phyloP scores from a whole-genome alignment of 75 land plant genomes.

The Picea sitchensis region DNA sequence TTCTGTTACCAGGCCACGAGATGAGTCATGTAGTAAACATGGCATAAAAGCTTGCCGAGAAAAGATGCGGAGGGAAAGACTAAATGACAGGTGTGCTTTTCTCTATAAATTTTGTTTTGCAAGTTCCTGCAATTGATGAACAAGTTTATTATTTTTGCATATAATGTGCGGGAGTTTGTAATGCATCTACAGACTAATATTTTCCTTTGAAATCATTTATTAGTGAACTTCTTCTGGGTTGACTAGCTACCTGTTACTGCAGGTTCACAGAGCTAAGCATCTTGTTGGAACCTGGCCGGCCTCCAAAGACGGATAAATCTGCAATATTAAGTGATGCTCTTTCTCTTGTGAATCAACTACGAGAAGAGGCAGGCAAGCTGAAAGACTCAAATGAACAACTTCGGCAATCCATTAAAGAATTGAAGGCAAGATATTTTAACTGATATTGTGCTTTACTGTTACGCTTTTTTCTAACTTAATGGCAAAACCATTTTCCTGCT shows the following conservation, averaged over 20 bases:
- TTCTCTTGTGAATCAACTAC: conserved; percentile 55
- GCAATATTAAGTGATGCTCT: conserved; percentile 66
- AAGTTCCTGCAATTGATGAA: not conserved
- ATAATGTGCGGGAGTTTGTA: not conserved
- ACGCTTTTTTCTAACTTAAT: not conserved
- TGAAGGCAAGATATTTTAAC: conserved; percentile 43
- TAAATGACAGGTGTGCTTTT: conserved; percentile 69
- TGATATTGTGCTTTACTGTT: not conserved
- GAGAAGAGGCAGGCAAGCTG: conserved; percentile 52
- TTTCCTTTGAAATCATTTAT: conserved; percentile 7
- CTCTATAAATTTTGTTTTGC: not conserved
- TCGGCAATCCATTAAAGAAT: conserved; percentile 68
- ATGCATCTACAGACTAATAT: not conserved
- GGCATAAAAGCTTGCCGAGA: conserved; percentile 87
- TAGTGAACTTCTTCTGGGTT: conserved; percentile 7
- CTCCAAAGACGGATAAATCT: conserved; percentile 69
- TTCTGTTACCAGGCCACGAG: conserved; percentile 32
- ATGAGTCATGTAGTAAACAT: conserved; percentile 53
- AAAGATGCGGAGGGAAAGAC: conserved; percentile 76
- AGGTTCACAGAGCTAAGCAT: conserved; percentile 80
- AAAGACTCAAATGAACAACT: conserved; percentile 69
- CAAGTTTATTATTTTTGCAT: not conserved
- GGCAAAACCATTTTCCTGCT: not conserved
- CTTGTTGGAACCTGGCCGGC: conserved; percentile 65
- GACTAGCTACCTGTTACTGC: not conserved